Percentiles rank a stretch among this genome's conserved stretches.
phyloP scores from a whole-genome alignment of 345 rosid genomes.

The Eucalyptus curtisii region DNA sequence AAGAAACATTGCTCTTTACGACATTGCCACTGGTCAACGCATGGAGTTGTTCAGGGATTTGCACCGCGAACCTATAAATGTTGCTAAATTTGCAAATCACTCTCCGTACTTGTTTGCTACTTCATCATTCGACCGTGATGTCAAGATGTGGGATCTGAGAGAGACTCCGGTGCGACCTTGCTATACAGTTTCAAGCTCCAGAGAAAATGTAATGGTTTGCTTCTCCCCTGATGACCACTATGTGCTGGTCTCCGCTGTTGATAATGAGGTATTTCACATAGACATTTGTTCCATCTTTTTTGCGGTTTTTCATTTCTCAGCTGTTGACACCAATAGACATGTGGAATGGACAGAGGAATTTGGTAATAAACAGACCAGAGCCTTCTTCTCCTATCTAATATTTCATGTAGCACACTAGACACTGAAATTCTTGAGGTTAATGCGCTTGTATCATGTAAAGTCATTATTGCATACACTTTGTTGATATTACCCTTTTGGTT shows the following conservation, averaged over 20 bases:
- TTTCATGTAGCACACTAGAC: not conserved
- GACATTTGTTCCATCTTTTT: not conserved
- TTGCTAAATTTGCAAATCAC: constrained; percentile 34
- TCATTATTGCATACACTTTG: not conserved
- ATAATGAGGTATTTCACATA: constrained; percentile 29
- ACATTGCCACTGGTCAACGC: constrained; percentile 17
- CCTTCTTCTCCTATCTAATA: not conserved
- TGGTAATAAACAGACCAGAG: not conserved
- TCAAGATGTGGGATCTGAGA: constrained; percentile 51
- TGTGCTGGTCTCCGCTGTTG: constrained; percentile 38
- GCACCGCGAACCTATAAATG: constrained; percentile 43
- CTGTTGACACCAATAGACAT: not conserved
- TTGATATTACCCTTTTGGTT: not conserved
- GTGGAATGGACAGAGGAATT: not conserved
- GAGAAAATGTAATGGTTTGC: constrained; percentile 48
- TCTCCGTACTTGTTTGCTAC: constrained; percentile 38
- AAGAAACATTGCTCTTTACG: constrained; percentile 27
- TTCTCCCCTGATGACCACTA: constrained; percentile 40
- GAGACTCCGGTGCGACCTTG: constrained; percentile 23
- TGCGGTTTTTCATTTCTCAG: not conserved
- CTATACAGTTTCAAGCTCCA: constrained; percentile 33
- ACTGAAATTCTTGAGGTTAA: not conserved
- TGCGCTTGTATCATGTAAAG: not conserved
- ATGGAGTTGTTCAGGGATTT: constrained; percentile 21
- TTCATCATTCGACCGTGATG: constrained; percentile 38